phyloP scores from a whole-genome alignment of 805 yeast genomes.

The Sugiyamaella marilandica region DNA sequence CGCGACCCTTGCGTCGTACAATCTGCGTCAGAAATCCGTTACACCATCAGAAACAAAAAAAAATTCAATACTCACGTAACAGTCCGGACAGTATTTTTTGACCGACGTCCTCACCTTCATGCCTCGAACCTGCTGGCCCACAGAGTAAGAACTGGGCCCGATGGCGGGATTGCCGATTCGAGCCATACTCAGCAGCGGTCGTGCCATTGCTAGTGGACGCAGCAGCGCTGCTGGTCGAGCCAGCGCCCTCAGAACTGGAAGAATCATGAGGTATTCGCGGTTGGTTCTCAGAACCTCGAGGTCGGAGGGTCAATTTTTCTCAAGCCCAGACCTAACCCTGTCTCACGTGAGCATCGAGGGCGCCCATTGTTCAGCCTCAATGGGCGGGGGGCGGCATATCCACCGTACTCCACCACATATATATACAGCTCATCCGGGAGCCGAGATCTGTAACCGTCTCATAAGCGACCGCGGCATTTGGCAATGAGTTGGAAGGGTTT shows the following conservation, averaged over 20 bases:
- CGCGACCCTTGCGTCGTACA: conserved; percentile 93
- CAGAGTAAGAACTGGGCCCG: neutral
- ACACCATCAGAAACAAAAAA: neutral
- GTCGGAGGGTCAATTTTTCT: neutral
- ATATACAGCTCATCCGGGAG: too few relatives aligned
- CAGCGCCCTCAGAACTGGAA: neutral
- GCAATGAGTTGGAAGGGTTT: conserved; percentile 84
- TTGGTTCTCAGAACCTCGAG: too few relatives aligned
- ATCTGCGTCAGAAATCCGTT: conserved; percentile 36
- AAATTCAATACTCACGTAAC: conserved; percentile 45
- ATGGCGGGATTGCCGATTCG: neutral
- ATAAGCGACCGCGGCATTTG: neutral
- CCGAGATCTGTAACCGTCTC: too few relatives aligned
- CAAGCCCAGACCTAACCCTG: neutral
- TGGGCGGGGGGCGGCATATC: too few relatives aligned
- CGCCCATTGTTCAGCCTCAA: too few relatives aligned
- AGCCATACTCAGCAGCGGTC: neutral
- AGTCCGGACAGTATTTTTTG: conserved; percentile 87
- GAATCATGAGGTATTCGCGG: neutral
- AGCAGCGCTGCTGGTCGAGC: neutral
- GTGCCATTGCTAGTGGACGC: neutral
- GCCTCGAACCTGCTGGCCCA: conserved; percentile 45
- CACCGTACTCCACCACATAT: too few relatives aligned
- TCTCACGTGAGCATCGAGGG: neutral
- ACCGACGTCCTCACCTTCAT: conserved; percentile 92